A percentile compares a stretch with the other conserved stretches of the same genome.
These are phyloP conservation scores for Ganoderma multipileum DNA, from an alignment of 1,284 basidiomycete genomes.

Conservation along the genomic window DNA sequence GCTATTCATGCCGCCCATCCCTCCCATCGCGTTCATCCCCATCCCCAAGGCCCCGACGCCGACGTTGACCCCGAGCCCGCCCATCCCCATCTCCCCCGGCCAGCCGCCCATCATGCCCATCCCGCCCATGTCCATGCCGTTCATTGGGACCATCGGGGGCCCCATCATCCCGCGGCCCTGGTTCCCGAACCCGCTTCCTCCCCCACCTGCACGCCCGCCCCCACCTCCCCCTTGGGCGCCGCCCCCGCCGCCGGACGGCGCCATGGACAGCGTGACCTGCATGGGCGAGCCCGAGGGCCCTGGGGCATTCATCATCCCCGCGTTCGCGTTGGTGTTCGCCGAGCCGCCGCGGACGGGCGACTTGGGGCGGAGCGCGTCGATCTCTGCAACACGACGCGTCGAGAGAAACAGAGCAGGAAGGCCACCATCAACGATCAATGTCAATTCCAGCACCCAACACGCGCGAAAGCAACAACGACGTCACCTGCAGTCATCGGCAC, in stretches of 20 bases:
- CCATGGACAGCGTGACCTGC: conserved; percentile 34
- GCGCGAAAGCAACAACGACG: conserved; percentile 4
- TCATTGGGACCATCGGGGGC: conserved; percentile 49
- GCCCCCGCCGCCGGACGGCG: conserved; percentile 14
- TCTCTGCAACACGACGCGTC: conserved; percentile 55
- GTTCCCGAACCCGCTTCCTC: conserved; percentile 32
- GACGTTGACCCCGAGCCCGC: conserved; percentile 34
- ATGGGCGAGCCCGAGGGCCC: conserved; percentile 26
- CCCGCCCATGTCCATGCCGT: conserved; percentile 35
- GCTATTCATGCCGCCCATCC: conserved; percentile 25
- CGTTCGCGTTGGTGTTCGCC: conserved; percentile 31
- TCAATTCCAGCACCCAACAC: not conserved
- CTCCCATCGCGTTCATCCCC: conserved; percentile 33
- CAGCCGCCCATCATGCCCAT: conserved; percentile 37
- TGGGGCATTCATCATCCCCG: conserved; percentile 23
- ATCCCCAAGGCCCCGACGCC: conserved; percentile 33
- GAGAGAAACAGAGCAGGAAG: not conserved
- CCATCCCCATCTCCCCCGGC: conserved; percentile 34
- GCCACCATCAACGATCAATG: not conserved
- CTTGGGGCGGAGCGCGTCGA: conserved; percentile 88
- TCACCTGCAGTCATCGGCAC: conserved; percentile 67
- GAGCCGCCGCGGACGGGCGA: conserved; percentile 68
- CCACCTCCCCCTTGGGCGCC: conserved; percentile 12
- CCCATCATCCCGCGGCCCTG: conserved; percentile 53
- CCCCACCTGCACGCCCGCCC: conserved; percentile 17